Conservation (phyloP, 2,329 filamentous ascomycete genomes). For the Neonectria sp. region DNA sequence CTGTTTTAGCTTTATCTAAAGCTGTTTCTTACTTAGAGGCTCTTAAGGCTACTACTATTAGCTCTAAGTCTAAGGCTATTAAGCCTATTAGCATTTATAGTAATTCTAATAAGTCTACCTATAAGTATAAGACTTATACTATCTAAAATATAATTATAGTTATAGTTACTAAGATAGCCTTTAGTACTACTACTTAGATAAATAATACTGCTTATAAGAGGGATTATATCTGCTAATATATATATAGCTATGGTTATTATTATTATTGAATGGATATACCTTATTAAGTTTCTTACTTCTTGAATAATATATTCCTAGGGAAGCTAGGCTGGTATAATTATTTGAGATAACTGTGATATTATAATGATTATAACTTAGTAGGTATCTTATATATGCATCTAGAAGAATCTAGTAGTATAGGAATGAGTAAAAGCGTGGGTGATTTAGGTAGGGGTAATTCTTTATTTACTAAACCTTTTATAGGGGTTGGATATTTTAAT, state of each 20-base stretch:
- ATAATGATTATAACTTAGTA: not conserved
- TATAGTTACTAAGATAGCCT: slow-evolving; percentile 56
- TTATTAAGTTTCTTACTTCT: slow-evolving; percentile 28
- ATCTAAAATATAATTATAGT: slow-evolving; percentile 64
- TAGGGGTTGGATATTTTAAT: slow-evolving; percentile 45
- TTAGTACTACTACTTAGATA: slow-evolving; percentile 36
- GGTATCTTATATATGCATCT: slow-evolving; percentile 18
- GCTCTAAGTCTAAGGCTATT: slow-evolving; percentile 42
- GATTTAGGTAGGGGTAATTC: slow-evolving; percentile 8
- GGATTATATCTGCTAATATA: slow-evolving; percentile 51
- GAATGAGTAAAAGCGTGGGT: slow-evolving; percentile 14
- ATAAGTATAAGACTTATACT: slow-evolving; percentile 52
- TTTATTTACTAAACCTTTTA: not conserved
- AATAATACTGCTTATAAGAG: slow-evolving; percentile 42
- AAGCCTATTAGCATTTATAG: slow-evolving; percentile 36
- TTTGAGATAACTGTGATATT: not conserved
- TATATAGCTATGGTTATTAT: slow-evolving; percentile 54
- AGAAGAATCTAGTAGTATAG: slow-evolving; percentile 11
- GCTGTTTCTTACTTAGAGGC: slow-evolving; percentile 28
- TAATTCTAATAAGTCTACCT: slow-evolving; percentile 40
- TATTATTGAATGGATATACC: slow-evolving; percentile 41
- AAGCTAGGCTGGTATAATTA: not conserved
- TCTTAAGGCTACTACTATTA: slow-evolving; percentile 9
- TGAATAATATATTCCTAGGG: slow-evolving; percentile 22
- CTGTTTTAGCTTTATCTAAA: slow-evolving; percentile 27